Evolutionary conservation across 805 yeast genomes (phyloP), one percentile per base, ranked within the genome.

Genomic region (Yarrowia sp.): DNA sequence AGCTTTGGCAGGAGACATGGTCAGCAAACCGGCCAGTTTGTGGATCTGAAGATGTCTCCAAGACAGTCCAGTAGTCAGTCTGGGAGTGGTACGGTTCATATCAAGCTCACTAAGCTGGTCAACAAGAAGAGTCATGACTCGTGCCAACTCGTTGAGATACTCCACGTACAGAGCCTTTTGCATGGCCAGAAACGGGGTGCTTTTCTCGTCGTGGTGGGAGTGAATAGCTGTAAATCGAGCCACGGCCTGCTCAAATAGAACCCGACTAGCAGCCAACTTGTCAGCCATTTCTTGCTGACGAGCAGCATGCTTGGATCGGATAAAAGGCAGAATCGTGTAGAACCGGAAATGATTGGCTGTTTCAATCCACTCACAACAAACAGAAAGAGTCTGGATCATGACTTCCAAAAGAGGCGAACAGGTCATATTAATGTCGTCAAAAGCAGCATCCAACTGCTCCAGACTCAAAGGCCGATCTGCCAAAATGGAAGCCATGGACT

Each of bases 91-190:
- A 4, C 10, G 8, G 41, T 17, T 33, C 4, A 16, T 30, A 21
- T 51, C 58, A 16, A 51, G 58, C 5, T 35, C 41, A 5, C 22
- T 35, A 21, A 51, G 58, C n/a, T 33, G 41, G 10, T 51, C 32
- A 0, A 51, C 22, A 1, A 51, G 41, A 6, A 12, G 28, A 9
- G 58, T 21, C 40, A 51, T 4, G 30, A n/a, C 58, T 22, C 58
- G 40, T 5, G 22, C 14, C 10, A 51, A 41, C 30, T 51, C 58
- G 30, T 33, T 51, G 32, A 51, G 8, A 22, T 51, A 51, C 58
- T 51, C 58, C 7, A 33, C 58, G 14, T 51, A 51, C 8, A 51
- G 58, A 3, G 58, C 58, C 21, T 51, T 51, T 26, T 51, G 58
- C 58, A 51, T 33, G 16, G 58, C 58, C 41, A 51, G 19, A 6